A percentile compares a stretch with the other conserved stretches of the same genome.
phyloP scores from a whole-genome alignment of 495 filamentous ascomycete species.

The Daldinia bambusicola region DNA sequence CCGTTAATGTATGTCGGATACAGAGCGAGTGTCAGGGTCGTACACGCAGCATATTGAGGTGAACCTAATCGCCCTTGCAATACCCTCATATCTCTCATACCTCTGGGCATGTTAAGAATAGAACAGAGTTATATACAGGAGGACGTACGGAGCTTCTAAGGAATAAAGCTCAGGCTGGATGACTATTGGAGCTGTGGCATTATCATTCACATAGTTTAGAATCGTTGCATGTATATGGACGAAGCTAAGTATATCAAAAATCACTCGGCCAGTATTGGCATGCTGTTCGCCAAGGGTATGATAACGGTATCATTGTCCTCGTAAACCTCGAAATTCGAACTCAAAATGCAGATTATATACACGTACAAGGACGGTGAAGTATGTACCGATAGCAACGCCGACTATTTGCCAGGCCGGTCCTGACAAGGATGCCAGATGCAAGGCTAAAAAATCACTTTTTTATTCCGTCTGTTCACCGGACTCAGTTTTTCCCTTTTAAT shows the following conservation, averaged over 20 bases:
- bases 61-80: no score
- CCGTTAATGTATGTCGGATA: no score
- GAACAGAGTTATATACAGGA: no score
- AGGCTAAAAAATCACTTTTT: slow-evolving; percentile 32
- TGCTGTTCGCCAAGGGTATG: neutral
- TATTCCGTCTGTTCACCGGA: slow-evolving; percentile 19
- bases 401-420: slow-evolving; percentile 15
- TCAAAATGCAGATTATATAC: slow-evolving; percentile 20
- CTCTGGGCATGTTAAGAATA: no score
- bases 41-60: no score
- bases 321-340: slow-evolving; percentile 11
- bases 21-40: no score
- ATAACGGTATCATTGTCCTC: neutral
- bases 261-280: neutral
- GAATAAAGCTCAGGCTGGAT: no score
- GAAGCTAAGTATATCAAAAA: neutral
- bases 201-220: neutral
- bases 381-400: slow-evolving; percentile 25
- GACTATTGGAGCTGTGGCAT: neutral
- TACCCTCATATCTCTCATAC: no score
- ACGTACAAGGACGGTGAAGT: slow-evolving; percentile 19
- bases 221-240: neutral
- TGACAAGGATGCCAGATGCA: slow-evolving; percentile 21
- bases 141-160: no score
- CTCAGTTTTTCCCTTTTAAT: slow-evolving; percentile 17